Base-by-base conservation (phyloP, 106 monocot species). In the Agapanthus africanus region DNA sequence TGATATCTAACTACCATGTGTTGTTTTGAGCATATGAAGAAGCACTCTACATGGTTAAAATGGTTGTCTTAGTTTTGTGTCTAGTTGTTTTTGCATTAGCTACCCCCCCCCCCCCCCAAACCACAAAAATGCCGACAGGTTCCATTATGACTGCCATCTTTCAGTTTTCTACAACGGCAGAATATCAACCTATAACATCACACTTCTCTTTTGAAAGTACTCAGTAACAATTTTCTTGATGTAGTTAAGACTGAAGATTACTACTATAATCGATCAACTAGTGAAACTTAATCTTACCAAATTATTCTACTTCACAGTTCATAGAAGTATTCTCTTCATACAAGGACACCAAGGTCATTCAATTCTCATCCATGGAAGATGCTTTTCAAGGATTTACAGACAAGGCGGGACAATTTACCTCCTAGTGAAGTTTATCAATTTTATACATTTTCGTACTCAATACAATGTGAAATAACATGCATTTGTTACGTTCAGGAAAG, bases 281-380 rank as follows among this genome's bases (percentile, higher is more conserved):
- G 11, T 28, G 18, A 19, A 61, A 34, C 18, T 61, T 35, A 34
- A 18, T 2, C 60, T 35, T 16, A 61, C 60, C 19, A 35, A 27
- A 61, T 32, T 61, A 61, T 61, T 34, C 35, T 35, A 34, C 18
- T 4, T 35, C 7, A 5, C 60, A 61, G 65, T 40, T 65, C 23
- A 2, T 40, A 6, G 38, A 65, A 40, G 65, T 65, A 26, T 81
- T 90, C 63, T 80, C 87, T 18, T 42, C 56, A 31, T 74, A 91
- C 77, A 91, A 84, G 65, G 74, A 86, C 76, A 73, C 84, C 42
- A 95, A 86, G 67, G 78, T 95, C 66, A 71, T 95, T 66, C 74
- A 86, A 19, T 95, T 95, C 67, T 86, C 85, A 49, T 88, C 95
- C 5, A 86, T 95, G 82, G 40, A 77, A 27, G 81, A 86, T 71